Conservation (phyloP, 2,329 filamentous ascomycete species). For the Talaromyces sp. region DNA sequence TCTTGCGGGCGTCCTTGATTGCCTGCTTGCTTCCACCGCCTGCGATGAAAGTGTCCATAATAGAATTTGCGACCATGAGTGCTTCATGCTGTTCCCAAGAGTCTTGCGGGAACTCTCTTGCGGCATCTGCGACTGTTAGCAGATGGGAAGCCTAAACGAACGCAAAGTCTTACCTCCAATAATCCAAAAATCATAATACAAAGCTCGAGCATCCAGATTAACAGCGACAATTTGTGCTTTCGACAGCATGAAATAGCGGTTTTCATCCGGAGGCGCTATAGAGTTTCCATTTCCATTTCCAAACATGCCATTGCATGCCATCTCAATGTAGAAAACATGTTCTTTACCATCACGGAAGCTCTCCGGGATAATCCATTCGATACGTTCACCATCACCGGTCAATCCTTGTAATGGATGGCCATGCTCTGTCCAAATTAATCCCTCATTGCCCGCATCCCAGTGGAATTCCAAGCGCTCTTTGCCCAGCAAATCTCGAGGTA, state of each 20-base stretch:
- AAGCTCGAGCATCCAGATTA: conserved; percentile 75
- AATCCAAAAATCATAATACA: conserved; percentile 94
- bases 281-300: conserved; percentile 83
- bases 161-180: conserved; percentile 53
- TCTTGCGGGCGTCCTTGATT: conserved; percentile 74
- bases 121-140: conserved; percentile 61
- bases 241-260: conserved; percentile 72
- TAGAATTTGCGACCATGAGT: conserved; percentile 75
- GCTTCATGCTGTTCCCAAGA: conserved; percentile 88
- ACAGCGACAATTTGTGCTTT: conserved; percentile 85
- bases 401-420: conserved; percentile 89
- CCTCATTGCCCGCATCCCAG: conserved; percentile 94
- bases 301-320: conserved; percentile 99
- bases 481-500: conserved; percentile 68
- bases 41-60: conserved; percentile 86
- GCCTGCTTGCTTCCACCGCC: conserved; percentile 69
- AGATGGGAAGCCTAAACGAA: background rate
- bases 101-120: conserved; percentile 82
- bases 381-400: conserved; percentile 81
- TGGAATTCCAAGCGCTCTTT: conserved; percentile 89
- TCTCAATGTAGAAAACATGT: conserved; percentile 91
- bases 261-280: conserved; percentile 84
- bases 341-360: conserved; percentile 78
- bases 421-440: conserved; percentile 86
- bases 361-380: conserved; percentile 86